phyloP scores from a whole-genome alignment of 2,329 filamentous ascomycete genomes.

The Fusarium sacchari region DNA sequence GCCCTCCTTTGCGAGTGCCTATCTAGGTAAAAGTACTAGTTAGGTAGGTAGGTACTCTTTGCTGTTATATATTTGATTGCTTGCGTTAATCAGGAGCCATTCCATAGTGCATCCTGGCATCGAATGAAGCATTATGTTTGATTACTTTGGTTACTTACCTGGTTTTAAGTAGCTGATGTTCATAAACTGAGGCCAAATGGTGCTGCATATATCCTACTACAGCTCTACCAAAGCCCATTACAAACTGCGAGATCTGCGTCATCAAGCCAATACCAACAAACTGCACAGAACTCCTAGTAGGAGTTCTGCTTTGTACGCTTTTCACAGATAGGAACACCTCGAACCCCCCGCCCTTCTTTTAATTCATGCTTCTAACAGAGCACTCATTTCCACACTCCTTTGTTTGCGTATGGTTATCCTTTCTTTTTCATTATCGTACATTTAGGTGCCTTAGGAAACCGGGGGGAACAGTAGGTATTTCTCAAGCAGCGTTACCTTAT shows the following conservation, averaged over 20 bases:
- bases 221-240: background rate
- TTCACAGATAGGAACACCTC: background rate
- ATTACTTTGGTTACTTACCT: background rate
- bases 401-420: conserved; percentile 14
- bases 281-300: background rate
- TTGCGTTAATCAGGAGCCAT: background rate
- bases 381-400: conserved; percentile 16
- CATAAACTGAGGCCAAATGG: background rate
- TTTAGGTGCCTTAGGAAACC: background rate
- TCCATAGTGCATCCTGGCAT: background rate
- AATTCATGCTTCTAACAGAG: conserved; percentile 1
- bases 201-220: background rate
- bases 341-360: background rate
- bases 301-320: background rate
- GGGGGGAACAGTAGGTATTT: background rate
- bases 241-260: conserved; percentile 11
- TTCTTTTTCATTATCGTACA: conserved; percentile 3
- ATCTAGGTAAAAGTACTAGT: background rate
- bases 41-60: background rate
- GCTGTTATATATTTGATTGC: background rate
- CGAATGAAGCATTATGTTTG: background rate
- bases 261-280: background rate
- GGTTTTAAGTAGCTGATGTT: background rate
- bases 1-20: background rate
- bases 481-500: background rate